Base-by-base conservation (phyloP, 371 early-diverging fungal genomes). In the Apophysomyces trapeziformis region DNA sequence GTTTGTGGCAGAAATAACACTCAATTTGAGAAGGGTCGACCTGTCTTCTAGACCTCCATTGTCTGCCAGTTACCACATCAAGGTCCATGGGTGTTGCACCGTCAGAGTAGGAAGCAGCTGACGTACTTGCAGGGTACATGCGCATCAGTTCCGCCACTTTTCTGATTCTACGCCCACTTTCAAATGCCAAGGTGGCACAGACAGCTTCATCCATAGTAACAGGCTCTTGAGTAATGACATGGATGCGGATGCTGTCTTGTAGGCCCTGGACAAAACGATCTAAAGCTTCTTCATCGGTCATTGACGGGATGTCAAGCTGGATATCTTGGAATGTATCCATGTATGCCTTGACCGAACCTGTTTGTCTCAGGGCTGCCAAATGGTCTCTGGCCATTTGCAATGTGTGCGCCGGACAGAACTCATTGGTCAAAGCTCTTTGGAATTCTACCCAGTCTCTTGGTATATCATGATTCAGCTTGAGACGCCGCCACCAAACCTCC, bases 201-300 rank as follows among this genome's bases (percentile, higher is more conserved):
- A n/a, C 13, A 2, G 63, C 26, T 32, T 64, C 57, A 43, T 36
- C 57, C 4, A 35, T 0, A 1, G 1, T 64, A 12, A 59, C 13
- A 3, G 65, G 65, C 57, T 46, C 41, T 13, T 43, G 38, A 11
- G 57, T 39, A 0, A 12, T 7, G 11, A 64, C 64, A n/a, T 64
- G 21, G 26, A 32, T 36, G 1, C 65, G 46, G 5, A 65, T 35
- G 5, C n/a, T 12, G 0, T 11, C 26, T 9, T 58, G 41, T 38
- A 61, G 16, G 35, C 62, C 47, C 14, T 35, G 6, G 7, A 13
- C 1, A 35, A 61, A 61, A 36, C 46, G 46, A 14, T 61, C 62
- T 47, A 61, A 36, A 1, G 62, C 62, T 47, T 61, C 62, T 46
- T 61, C 62, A 37, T 61, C 46, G 12, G 47, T 61, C 62, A 61